Evolutionary conservation across 768 basidiomycete species (phyloP).

Genomic region (Boletellus sp.): DNA sequence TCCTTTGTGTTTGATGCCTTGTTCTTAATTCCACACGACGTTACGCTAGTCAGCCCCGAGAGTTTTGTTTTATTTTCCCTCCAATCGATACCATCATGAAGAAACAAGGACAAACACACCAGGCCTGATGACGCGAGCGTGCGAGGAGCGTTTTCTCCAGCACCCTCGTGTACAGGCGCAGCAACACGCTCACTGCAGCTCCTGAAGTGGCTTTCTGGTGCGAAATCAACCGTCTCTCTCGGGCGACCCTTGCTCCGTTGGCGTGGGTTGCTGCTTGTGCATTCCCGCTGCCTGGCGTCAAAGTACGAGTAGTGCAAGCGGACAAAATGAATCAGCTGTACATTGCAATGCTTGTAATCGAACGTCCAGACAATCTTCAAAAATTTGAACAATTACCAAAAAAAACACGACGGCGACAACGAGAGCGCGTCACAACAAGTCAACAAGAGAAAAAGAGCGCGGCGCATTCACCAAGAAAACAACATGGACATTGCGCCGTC

Average conservation of each 20-base stretch:
- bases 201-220: constrained; percentile 33
- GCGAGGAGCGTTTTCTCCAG: constrained; percentile 7
- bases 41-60: constrained; percentile 30
- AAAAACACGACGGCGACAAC: no score
- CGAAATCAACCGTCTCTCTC: constrained; percentile 15
- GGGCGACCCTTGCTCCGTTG: constrained; percentile 7
- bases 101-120: constrained; percentile 10
- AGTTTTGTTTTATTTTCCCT: not conserved
- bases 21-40: constrained; percentile 30
- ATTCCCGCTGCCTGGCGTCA: not conserved
- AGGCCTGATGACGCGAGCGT: not conserved
- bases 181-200: constrained; percentile 26
- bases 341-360: no score
- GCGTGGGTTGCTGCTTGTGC: not conserved
- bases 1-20: constrained; percentile 26
- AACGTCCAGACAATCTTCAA: no score
- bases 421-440: not conserved
- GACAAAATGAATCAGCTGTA: no score
- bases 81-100: not conserved
- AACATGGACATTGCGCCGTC: not conserved
- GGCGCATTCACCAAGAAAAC: not conserved
- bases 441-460: no score
- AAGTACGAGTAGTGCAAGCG: not conserved
- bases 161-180: constrained; percentile 33
- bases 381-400: not conserved